Percentiles rank a stretch among this genome's conserved stretches.
These are phyloP conservation scores for Populus tomentosa DNA, from an alignment of 441 rosid species.

Conservation along the genomic window DNA sequence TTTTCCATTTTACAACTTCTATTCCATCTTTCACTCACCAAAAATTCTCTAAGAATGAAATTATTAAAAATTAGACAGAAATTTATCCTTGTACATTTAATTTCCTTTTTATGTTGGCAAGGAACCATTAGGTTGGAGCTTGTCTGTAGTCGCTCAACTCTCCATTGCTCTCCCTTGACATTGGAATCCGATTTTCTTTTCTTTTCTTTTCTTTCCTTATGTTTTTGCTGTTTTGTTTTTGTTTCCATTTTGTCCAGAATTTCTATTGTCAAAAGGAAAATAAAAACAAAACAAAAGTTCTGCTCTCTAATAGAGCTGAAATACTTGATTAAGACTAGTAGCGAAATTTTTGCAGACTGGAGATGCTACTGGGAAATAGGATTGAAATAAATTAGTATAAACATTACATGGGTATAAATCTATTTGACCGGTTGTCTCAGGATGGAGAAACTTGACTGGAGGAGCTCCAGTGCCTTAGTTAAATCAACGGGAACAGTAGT, in stretches of 20 bases:
- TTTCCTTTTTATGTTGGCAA: not conserved
- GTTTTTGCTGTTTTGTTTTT: conserved; percentile 17
- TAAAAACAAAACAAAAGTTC: not conserved
- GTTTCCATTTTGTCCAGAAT: conserved; percentile 14
- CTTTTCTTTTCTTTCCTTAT: not conserved
- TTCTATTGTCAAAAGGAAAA: not conserved
- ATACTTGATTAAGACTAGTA: not conserved
- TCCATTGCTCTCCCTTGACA: not conserved
- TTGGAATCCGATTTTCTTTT: not conserved
- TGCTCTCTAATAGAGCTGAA: not conserved
- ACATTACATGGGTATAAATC: conserved; percentile 10
- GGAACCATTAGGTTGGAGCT: not conserved
- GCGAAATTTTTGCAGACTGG: not conserved
- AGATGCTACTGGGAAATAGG: not conserved
- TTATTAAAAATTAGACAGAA: not conserved
- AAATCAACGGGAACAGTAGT: conserved; percentile 46
- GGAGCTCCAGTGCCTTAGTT: conserved; percentile 34
- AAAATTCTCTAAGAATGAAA: not conserved
- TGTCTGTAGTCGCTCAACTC: not conserved
- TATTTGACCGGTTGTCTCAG: conserved; percentile 25
- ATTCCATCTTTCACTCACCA: not conserved
- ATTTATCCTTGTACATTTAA: not conserved
- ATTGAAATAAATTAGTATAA: not conserved
- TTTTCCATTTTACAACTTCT: not conserved
- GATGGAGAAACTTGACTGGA: conserved; percentile 46